These are phyloP conservation scores for Ramalina peruviana DNA, from an alignment of 495 filamentous ascomycete species.

Conservation along the genomic window DNA sequence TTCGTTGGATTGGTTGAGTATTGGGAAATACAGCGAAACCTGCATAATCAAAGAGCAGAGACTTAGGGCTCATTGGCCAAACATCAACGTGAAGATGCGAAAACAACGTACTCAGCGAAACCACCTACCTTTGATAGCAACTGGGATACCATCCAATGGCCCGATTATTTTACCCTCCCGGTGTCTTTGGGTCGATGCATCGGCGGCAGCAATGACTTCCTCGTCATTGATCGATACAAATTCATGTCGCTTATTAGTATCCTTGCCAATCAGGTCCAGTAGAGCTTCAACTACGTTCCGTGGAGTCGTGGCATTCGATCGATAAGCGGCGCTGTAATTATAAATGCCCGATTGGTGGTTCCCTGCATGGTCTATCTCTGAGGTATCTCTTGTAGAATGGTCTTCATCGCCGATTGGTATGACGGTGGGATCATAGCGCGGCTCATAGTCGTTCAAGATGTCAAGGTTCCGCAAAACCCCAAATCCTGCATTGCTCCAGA, in stretches of 20 bases:
- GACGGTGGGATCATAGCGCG: slow-evolving; percentile 75
- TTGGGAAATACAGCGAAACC: neutral
- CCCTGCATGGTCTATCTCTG: slow-evolving; percentile 7
- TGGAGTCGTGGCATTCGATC: slow-evolving; percentile 54
- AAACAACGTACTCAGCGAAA: neutral
- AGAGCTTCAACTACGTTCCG: slow-evolving; percentile 53
- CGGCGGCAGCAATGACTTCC: slow-evolving; percentile 49
- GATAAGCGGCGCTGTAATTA: slow-evolving; percentile 68
- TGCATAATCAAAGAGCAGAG: neutral
- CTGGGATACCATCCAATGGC: slow-evolving; percentile 69
- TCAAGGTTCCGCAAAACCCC: slow-evolving; percentile 40
- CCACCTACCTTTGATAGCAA: slow-evolving; percentile 49
- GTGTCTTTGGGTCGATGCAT: slow-evolving; percentile 57
- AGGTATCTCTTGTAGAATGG: slow-evolving; percentile 18
- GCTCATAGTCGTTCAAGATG: slow-evolving; percentile 42
- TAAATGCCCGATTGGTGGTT: slow-evolving; percentile 39
- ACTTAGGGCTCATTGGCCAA: neutral
- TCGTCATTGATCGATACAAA: slow-evolving; percentile 50
- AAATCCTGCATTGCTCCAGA: slow-evolving; percentile 72
- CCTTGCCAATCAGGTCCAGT: slow-evolving; percentile 52
- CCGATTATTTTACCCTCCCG: slow-evolving; percentile 46
- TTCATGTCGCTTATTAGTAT: slow-evolving; percentile 50
- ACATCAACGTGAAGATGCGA: neutral
- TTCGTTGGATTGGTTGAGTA: too few relatives aligned
- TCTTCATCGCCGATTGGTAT: slow-evolving; percentile 41